phyloP scores from a whole-genome alignment of 179 eudicot genomes.

The Patellifolia procumbens region DNA sequence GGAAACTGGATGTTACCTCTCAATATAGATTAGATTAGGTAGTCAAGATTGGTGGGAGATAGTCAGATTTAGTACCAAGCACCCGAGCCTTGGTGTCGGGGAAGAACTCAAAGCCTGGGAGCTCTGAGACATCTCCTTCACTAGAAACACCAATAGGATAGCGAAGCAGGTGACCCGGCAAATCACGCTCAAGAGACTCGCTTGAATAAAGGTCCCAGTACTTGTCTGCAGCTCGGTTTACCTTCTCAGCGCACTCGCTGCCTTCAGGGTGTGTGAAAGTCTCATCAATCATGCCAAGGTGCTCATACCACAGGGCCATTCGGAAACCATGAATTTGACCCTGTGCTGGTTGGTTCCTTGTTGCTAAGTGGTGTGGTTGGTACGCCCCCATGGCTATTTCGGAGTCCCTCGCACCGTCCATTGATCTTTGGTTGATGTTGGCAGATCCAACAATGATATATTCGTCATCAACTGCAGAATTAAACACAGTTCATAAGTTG shows the following conservation, averaged over 20 bases:
- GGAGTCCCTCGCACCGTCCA: slow-evolving; percentile 63
- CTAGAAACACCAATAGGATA: slow-evolving; percentile 51
- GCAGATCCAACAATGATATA: slow-evolving; percentile 66
- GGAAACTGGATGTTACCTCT: slow-evolving; percentile 12
- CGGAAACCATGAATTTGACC: slow-evolving; percentile 62
- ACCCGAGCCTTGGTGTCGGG: slow-evolving; percentile 61
- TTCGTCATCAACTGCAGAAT: slow-evolving; percentile 54
- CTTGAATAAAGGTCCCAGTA: slow-evolving; percentile 60
- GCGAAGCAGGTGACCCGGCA: slow-evolving; percentile 59
- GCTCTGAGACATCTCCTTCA: slow-evolving; percentile 46
- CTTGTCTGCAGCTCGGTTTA: slow-evolving; percentile 45
- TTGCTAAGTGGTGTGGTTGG: slow-evolving; percentile 49
- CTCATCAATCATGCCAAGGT: slow-evolving; percentile 54
- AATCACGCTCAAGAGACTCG: slow-evolving; percentile 44
- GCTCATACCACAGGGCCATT: slow-evolving; percentile 65
- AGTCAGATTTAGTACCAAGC: slow-evolving; percentile 45
- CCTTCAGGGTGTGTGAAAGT: slow-evolving; percentile 44
- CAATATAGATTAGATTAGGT: slow-evolving; percentile 34
- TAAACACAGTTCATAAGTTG: slow-evolving; percentile 1
- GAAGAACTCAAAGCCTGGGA: slow-evolving; percentile 53
- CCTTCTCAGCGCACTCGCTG: slow-evolving; percentile 47
- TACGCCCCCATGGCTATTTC: slow-evolving; percentile 71
- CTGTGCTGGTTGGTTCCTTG: slow-evolving; percentile 38
- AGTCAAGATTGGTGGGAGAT: slow-evolving; percentile 59
- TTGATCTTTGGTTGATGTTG: slow-evolving; percentile 65